Evolutionary conservation across 208 protist species (phyloP).

Genomic region (Leptomonas seymouri): DNA sequence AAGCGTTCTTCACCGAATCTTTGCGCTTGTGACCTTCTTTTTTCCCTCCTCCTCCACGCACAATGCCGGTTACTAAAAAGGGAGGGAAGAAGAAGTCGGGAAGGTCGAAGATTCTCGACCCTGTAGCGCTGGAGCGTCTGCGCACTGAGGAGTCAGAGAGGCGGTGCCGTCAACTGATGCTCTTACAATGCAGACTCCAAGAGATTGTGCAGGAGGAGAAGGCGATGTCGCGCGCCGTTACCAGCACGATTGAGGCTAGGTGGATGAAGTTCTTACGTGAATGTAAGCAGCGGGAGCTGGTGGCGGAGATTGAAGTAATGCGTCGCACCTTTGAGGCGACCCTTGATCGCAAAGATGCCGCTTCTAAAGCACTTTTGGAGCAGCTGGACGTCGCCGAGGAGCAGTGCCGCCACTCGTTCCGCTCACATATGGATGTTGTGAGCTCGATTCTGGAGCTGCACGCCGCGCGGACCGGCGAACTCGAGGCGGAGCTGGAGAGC

Average conservation of each 20-base stretch:
- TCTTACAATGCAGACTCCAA: conserved; percentile 71
- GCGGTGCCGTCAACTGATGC: conserved; percentile 64
- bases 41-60: not conserved
- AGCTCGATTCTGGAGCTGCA: conserved; percentile 93
- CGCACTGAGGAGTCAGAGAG: conserved; percentile 77
- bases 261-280: conserved; percentile 93
- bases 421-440: conserved; percentile 91
- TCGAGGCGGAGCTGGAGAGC: conserved; percentile 92
- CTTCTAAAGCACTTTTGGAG: conserved; percentile 86
- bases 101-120: conserved; percentile 56
- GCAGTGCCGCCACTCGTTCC: conserved; percentile 92
- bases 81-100: conserved; percentile 23
- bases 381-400: conserved; percentile 94
- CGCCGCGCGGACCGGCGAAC: conserved; percentile 61
- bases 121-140: conserved; percentile 51
- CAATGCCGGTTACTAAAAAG: conserved; percentile 32
- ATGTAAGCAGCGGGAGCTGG: conserved; percentile 93
- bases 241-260: conserved; percentile 72
- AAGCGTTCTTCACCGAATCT: not conserved
- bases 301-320: conserved; percentile 89
- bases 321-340: conserved; percentile 89
- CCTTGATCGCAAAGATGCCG: conserved; percentile 94
- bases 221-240: conserved; percentile 46
- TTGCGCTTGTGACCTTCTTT: not conserved
- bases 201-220: conserved; percentile 88